A percentile compares a stretch with the other conserved stretches of the same genome.
Evolutionary conservation across 345 rosid genomes (phyloP).

Genomic region (Dimocarpus longan): DNA sequence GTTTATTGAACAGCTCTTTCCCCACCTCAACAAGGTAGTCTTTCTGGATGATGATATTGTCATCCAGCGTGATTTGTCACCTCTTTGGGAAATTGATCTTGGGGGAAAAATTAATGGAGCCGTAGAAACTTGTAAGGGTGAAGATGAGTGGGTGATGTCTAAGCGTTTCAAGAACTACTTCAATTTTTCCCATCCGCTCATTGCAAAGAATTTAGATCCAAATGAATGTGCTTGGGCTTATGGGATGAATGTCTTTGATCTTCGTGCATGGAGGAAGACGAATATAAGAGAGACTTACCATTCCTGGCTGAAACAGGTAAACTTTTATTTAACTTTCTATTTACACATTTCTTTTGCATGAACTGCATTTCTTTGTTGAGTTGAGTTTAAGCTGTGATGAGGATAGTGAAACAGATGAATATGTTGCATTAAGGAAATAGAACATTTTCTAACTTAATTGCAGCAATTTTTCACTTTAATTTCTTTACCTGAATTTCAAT

Average conservation of each 20-base stretch:
- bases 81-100: constrained; percentile 92
- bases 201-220: constrained; percentile 78
- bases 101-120: constrained; percentile 96
- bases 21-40: constrained; percentile 91
- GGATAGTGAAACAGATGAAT: constrained; percentile 3
- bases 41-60: constrained; percentile 97
- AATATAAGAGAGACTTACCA: constrained; percentile 89
- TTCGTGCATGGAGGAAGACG: constrained; percentile 85
- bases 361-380: background rate
- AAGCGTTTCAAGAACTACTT: constrained; percentile 95
- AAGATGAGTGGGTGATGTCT: constrained; percentile 98
- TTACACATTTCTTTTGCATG: background rate
- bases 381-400: constrained; percentile 18
- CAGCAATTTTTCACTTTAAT: background rate
- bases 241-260: constrained; percentile 98
- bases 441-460: background rate
- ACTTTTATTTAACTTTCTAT: constrained; percentile 7
- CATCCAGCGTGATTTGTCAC: constrained; percentile 87
- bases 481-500: background rate
- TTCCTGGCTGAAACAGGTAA: constrained; percentile 95
- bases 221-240: constrained; percentile 99
- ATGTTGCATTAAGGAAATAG: background rate
- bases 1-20: constrained; percentile 76
- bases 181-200: constrained; percentile 97
- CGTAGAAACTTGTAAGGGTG: constrained; percentile 97